phyloP scores from a whole-genome alignment of 106 monocot species.

The Allium cepa region DNA sequence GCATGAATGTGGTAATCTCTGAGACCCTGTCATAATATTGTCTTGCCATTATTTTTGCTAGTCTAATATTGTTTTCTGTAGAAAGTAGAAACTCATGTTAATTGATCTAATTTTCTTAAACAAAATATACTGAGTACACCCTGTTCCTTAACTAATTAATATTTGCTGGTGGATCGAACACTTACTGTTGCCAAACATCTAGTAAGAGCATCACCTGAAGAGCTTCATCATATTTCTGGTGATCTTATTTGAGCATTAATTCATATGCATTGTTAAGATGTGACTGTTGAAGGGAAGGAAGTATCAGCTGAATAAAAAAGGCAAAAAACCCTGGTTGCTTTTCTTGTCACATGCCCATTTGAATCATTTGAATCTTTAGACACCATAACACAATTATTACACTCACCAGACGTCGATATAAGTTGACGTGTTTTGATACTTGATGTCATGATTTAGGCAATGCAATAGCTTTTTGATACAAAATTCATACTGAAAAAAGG shows the following conservation, averaged over 20 bases:
- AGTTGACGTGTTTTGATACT: constrained; percentile 76
- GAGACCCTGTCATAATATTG: too few relatives aligned
- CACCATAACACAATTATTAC: constrained; percentile 56
- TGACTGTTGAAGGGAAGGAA: constrained; percentile 81
- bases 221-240: constrained; percentile 60
- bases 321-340: constrained; percentile 67
- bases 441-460: constrained; percentile 95
- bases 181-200: constrained; percentile 71
- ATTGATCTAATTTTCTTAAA: too few relatives aligned
- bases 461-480: constrained; percentile 66
- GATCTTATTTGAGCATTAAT: constrained; percentile 81
- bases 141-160: neutral
- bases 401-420: constrained; percentile 87
- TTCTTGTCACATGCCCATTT: constrained; percentile 84
- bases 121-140: neutral
- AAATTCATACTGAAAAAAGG: constrained; percentile 27
- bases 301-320: constrained; percentile 82
- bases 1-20: too few relatives aligned
- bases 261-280: constrained; percentile 72
- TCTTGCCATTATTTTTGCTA: too few relatives aligned
- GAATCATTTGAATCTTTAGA: constrained; percentile 94
- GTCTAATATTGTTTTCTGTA: too few relatives aligned
- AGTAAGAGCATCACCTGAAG: constrained; percentile 90
- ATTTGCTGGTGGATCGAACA: constrained; percentile 69
- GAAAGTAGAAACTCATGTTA: too few relatives aligned